These are phyloP conservation scores for Pharnaceum exiguum DNA, from an alignment of 148 eudicot genomes.

Conservation along the genomic window DNA sequence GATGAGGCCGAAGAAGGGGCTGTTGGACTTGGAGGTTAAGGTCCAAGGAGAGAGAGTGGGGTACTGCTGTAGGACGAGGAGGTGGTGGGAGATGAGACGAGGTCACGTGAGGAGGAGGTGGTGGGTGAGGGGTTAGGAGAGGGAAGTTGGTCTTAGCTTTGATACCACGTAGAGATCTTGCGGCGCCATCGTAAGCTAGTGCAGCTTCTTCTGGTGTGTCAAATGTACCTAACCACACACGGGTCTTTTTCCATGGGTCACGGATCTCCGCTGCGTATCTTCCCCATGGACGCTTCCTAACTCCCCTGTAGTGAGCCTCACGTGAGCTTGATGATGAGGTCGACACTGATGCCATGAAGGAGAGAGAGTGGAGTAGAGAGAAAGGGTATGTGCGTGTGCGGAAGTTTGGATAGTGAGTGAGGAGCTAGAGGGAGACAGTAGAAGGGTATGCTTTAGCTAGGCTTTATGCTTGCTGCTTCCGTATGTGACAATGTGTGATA, in stretches of 20 bases:
- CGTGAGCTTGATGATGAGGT: constrained; percentile 13
- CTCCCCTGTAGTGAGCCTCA: constrained; percentile 40
- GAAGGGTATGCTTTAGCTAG: neutral
- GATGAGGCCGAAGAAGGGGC: neutral
- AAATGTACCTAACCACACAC: constrained; percentile 41
- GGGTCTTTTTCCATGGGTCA: constrained; percentile 43
- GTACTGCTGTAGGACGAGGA: neutral
- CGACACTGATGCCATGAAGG: constrained; percentile 12
- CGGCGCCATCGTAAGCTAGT: constrained; percentile 43
- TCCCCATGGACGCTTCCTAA: constrained; percentile 39
- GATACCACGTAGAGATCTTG: constrained; percentile 34
- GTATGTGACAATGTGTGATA: neutral
- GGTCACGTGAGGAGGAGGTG: neutral
- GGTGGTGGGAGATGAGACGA: neutral
- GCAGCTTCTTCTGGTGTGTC: constrained; percentile 49
- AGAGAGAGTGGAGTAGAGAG: neutral
- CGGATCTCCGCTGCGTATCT: constrained; percentile 45
- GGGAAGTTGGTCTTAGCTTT: constrained; percentile 48
- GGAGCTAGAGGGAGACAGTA: neutral
- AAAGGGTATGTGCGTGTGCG: neutral
- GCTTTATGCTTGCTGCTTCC: neutral
- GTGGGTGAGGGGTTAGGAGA: neutral
- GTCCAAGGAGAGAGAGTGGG: constrained; percentile 17
- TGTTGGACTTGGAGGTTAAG: constrained; percentile 7
- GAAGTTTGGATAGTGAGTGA: neutral